Base-by-base conservation (phyloP, 2,329 filamentous ascomycete genomes). In the Fusarium sulawesiense region DNA sequence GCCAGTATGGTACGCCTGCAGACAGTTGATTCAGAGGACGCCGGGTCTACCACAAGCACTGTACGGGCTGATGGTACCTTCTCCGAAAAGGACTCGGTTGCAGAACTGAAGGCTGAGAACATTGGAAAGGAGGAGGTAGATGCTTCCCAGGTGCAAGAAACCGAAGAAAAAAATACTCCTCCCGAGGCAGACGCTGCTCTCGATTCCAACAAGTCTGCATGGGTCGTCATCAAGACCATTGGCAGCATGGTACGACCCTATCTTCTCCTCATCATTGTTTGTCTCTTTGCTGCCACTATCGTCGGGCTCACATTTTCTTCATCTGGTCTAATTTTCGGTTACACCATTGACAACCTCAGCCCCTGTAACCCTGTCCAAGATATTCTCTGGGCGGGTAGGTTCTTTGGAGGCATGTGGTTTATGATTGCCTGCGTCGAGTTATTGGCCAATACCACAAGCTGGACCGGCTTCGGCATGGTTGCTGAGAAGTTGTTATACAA, bases 401-500 rank as follows among this genome's bases (percentile, higher is more conserved):
- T 88, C 76, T 88, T 85, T 75, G 82, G 85, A 6, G 81, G 86
- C 50, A 85, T 89, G 82, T 88, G 87, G 75, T 86, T 88, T 64
- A 78, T 88, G 46, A 76, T 87, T 29, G 86, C 86, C 8, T 76
- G 82, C 20, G 81, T 80, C 16, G 81, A 84, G 54, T 77, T 85
- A 10, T 56, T 86, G 7, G 81, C 83, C 21, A 91, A 92, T 67
- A 79, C 88, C 7, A 81, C 84, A 30, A 90, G 88, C 49, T 85
- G 83, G 78, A 83, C 82, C 2, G 78, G 80, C 25, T 87, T 88
- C 80, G 78, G 81, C 10, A 76, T 76, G 32, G 66, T 81, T 11
- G 87, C 90, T 1, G 90, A 93, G 75, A 87, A 89, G 66, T 79
- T 92, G 2, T 81, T 93, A 3, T 90, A 89, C 76, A 86, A 83